Evolutionary conservation across 345 rosid species (phyloP), one percentile per base, ranked within the genome.

Genomic region (Conringia planisiliqua): DNA sequence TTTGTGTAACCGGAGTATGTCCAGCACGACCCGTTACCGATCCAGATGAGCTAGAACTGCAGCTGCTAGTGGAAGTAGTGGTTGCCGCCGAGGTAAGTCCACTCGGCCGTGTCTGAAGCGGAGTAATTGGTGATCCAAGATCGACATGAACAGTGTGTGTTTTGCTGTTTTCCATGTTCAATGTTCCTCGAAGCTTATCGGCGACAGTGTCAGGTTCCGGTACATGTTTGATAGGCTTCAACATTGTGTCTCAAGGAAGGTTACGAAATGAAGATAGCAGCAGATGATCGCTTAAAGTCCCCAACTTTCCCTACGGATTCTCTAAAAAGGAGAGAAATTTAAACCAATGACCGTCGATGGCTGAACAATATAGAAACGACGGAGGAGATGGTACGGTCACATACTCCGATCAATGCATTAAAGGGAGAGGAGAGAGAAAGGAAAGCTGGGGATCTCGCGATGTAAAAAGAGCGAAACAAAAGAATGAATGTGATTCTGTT

Each of bases 111-210:
- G 87, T 77, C 48, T 91, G 84, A 39, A 92, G 88, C 16, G 99
- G 97, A 18, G 97, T 90, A 36, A 88, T 87, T 3, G 99, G 99
- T 8, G 99, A 96, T 48, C 97, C 97, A 63, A 87, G 86, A 88
- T 90, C 88, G 81, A 85, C 85, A 56, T 83, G 86, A 13, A 95
- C 88, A 71, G 70, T 86, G 84, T 90, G 96, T 13, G 90, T 91
- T 82, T 89, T 96, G 79, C 88, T 86, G 18, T 64, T 74, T 50
- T 88, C 87, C 62, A 84, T 82, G 35, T 70, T 82, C 16, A 84
- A 66, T 2, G 98, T 84, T 66, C 85, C 83, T 44, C 86, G 75
- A 20, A 85, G 80, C 46, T 83, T 86, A 75, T 84, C 82, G 57
- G 84, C 32, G 59, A 80, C 76, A 14, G 46, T 47, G 7, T 33